These are phyloP conservation scores for Musa troglodytarum DNA, from an alignment of 176 grass and related monocot species.

Conservation along the genomic window DNA sequence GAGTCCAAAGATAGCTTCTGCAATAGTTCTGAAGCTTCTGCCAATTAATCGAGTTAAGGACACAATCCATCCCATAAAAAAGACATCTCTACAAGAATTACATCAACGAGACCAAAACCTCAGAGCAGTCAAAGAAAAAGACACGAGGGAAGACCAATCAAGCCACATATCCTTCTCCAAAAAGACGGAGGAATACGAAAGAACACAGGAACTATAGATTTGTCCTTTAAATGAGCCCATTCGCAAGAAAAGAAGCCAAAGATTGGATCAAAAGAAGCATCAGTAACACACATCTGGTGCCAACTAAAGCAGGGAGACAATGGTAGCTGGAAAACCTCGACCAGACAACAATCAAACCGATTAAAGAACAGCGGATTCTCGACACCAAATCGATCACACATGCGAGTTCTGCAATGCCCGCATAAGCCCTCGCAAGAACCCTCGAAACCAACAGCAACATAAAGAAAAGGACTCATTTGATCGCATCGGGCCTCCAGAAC, in stretches of 20 bases:
- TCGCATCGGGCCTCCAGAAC: too few relatives aligned
- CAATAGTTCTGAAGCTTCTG: slow-evolving; percentile 71
- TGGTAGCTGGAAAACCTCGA: too few relatives aligned
- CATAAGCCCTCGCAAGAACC: background rate
- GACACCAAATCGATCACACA: too few relatives aligned
- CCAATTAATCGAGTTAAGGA: slow-evolving; percentile 30
- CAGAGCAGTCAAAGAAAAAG: background rate
- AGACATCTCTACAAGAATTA: background rate
- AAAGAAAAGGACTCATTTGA: too few relatives aligned
- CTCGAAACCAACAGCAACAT: background rate
- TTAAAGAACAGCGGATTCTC: too few relatives aligned
- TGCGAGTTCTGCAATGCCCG: background rate
- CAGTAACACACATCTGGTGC: background rate
- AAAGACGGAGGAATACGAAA: too few relatives aligned
- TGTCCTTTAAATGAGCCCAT: too few relatives aligned
- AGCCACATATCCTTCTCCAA: too few relatives aligned
- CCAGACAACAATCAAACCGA: too few relatives aligned
- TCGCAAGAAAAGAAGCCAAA: background rate
- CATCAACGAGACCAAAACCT: background rate
- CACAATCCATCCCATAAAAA: background rate
- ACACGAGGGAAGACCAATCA: too few relatives aligned
- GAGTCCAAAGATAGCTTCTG: slow-evolving; percentile 64
- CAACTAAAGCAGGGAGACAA: too few relatives aligned
- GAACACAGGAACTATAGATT: too few relatives aligned
- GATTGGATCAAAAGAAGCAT: background rate